These are phyloP conservation scores for Haemoproteus tartakovskyi DNA, from an alignment of 169 alveolate species.

Conservation along the genomic window DNA sequence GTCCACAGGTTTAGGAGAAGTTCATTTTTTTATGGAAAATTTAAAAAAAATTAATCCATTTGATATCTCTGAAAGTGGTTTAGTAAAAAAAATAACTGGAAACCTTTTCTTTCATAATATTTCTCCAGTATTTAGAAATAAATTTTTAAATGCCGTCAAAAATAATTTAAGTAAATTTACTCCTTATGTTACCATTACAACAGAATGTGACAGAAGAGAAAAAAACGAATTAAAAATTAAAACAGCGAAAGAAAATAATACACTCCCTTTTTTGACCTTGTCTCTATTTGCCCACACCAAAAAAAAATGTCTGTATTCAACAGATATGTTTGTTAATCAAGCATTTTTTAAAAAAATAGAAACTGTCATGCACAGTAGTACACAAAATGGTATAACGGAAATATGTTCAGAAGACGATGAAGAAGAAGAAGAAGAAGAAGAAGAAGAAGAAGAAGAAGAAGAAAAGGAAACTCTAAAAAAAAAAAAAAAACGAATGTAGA, in stretches of 20 bases:
- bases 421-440: neutral
- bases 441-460: neutral
- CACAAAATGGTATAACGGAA: too few relatives aligned
- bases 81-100: slow-evolving; percentile 54
- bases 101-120: slow-evolving; percentile 16
- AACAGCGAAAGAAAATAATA: neutral
- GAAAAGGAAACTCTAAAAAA: neutral
- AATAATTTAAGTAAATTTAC: slow-evolving; percentile 29
- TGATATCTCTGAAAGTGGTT: slow-evolving; percentile 40
- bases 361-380: too few relatives aligned
- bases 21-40: slow-evolving; percentile 46
- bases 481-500: neutral
- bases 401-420: too few relatives aligned
- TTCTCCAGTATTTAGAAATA: slow-evolving; percentile 44
- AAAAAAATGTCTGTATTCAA: slow-evolving; percentile 24
- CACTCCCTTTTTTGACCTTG: slow-evolving; percentile 35
- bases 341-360: too few relatives aligned
- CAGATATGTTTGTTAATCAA: slow-evolving; percentile 44
- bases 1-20: slow-evolving; percentile 49
- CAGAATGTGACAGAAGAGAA: too few relatives aligned
- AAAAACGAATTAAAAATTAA: neutral
- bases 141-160: slow-evolving; percentile 44
- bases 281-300: slow-evolving; percentile 64
- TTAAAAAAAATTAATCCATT: slow-evolving; percentile 22
- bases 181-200: slow-evolving; percentile 26